Evolutionary conservation across 768 basidiomycete genomes (phyloP).

Genomic region (Hypholoma sublateritium): DNA sequence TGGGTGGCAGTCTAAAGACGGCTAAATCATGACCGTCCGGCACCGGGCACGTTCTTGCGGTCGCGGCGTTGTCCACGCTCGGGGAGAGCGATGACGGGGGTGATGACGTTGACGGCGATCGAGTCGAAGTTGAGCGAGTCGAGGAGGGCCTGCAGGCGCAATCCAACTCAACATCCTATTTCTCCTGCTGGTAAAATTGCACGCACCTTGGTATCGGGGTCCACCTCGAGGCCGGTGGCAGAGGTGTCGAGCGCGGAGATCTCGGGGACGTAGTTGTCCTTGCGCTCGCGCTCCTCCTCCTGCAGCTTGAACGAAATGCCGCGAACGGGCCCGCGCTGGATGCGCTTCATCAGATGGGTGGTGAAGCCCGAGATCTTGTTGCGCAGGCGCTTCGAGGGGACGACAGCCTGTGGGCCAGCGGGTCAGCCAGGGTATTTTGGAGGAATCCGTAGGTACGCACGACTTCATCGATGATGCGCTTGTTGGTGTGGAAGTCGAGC

Average conservation of each 20-base stretch:
- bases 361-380: slow-evolving; percentile 99
- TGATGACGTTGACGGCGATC: slow-evolving; percentile 74
- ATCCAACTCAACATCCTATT: no score
- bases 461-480: slow-evolving; percentile 97
- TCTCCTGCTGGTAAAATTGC: background rate
- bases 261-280: slow-evolving; percentile 99
- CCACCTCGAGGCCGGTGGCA: slow-evolving; percentile 77
- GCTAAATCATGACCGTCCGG: slow-evolving; percentile 45
- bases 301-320: slow-evolving; percentile 99
- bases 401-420: slow-evolving; percentile 60
- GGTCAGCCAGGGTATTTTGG: background rate
- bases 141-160: slow-evolving; percentile 69
- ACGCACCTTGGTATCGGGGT: slow-evolving; percentile 90
- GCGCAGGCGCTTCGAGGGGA: slow-evolving; percentile 97
- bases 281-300: slow-evolving; percentile 98
- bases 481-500: slow-evolving; percentile 99
- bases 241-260: slow-evolving; percentile 91
- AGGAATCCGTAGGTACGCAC: slow-evolving; percentile 37
- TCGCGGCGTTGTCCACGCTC: slow-evolving; percentile 76
- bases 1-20: background rate
- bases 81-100: slow-evolving; percentile 59
- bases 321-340: slow-evolving; percentile 96
- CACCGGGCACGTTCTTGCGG: slow-evolving; percentile 80
- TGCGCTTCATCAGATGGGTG: slow-evolving; percentile 99
- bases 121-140: slow-evolving; percentile 91